Percentiles rank a stretch among this genome's conserved stretches.
These are phyloP conservation scores for Cryptosporidium meleagridis DNA, from an alignment of 169 alveolate species.

Conservation along the genomic window DNA sequence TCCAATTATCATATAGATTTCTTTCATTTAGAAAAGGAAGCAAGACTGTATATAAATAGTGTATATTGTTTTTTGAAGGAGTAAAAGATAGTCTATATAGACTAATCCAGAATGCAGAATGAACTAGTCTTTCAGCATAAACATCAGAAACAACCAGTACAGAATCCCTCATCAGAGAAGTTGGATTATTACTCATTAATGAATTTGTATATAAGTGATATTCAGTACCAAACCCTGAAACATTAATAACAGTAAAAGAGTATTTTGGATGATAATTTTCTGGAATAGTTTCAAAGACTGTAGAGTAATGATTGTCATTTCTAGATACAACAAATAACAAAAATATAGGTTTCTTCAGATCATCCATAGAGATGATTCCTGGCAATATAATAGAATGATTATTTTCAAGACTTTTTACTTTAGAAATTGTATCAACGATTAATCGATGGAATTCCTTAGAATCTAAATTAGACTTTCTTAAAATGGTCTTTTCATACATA, in stretches of 20 bases:
- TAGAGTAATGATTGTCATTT: background rate
- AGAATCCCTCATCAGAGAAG: conserved; percentile 80
- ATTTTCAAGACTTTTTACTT: conserved; percentile 14
- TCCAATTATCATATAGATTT: conserved; percentile 82
- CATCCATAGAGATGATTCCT: conserved; percentile 29
- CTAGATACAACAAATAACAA: conserved; percentile 44
- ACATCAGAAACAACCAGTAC: conserved; percentile 82
- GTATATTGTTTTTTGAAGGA: conserved; percentile 83
- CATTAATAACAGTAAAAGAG: conserved; percentile 76
- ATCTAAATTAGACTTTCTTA: conserved; percentile 43
- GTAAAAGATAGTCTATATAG: conserved; percentile 82
- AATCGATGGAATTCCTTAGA: conserved; percentile 47
- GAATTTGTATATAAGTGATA: conserved; percentile 76
- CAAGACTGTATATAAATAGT: conserved; percentile 83
- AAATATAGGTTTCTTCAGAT: conserved; percentile 38
- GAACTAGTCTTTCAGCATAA: conserved; percentile 79
- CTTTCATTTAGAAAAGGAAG: conserved; percentile 84
- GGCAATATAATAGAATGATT: conserved; percentile 33
- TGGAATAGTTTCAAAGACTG: background rate
- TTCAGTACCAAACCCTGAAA: conserved; percentile 81
- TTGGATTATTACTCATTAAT: conserved; percentile 56
- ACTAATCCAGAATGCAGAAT: conserved; percentile 86
- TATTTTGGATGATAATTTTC: background rate
- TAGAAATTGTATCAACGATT: conserved; percentile 18
- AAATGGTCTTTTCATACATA: conserved; percentile 32